phyloP scores from a whole-genome alignment of 768 basidiomycete genomes.

The Podaxis carcinomalis region DNA sequence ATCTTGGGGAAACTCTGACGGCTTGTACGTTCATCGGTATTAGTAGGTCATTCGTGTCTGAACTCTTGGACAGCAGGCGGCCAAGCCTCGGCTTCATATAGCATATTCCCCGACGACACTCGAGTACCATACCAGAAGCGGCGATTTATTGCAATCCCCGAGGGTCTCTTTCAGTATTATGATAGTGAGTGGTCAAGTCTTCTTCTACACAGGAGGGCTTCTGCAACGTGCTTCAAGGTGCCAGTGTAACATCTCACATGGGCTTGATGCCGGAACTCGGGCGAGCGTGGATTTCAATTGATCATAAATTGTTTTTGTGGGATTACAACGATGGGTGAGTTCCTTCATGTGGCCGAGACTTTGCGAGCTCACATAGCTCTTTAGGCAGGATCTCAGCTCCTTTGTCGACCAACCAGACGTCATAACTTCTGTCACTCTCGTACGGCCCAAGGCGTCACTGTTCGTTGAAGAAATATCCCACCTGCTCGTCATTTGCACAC shows the following conservation, averaged over 20 bases:
- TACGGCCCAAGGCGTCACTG: conserved; percentile 78
- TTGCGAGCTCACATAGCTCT: background rate
- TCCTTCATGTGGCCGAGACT: background rate
- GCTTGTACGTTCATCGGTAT: conserved; percentile 39
- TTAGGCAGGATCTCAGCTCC: conserved; percentile 86
- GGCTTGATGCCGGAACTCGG: conserved; percentile 92
- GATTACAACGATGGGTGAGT: conserved; percentile 91
- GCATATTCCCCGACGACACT: conserved; percentile 70
- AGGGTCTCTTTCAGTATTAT: conserved; percentile 74
- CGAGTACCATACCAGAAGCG: conserved; percentile 79
- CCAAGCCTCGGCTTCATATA: conserved; percentile 74
- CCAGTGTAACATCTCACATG: conserved; percentile 75
- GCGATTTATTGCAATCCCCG: conserved; percentile 72
- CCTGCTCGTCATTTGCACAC: conserved; percentile 88
- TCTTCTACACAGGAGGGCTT: conserved; percentile 4
- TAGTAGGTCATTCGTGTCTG: conserved; percentile 10
- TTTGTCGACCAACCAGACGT: conserved; percentile 88
- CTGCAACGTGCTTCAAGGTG: conserved; percentile 36
- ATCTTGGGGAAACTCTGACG: conserved; percentile 64
- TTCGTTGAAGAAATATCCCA: conserved; percentile 92
- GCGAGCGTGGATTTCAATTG: conserved; percentile 92
- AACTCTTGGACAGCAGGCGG: conserved; percentile 43
- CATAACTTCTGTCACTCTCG: conserved; percentile 85
- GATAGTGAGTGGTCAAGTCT: conserved; percentile 44
- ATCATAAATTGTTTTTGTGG: conserved; percentile 94